A percentile compares a stretch with the other conserved stretches of the same genome.
Conservation (phyloP, 2,329 filamentous ascomycete species). For the Cryoendolithus antarcticus region DNA sequence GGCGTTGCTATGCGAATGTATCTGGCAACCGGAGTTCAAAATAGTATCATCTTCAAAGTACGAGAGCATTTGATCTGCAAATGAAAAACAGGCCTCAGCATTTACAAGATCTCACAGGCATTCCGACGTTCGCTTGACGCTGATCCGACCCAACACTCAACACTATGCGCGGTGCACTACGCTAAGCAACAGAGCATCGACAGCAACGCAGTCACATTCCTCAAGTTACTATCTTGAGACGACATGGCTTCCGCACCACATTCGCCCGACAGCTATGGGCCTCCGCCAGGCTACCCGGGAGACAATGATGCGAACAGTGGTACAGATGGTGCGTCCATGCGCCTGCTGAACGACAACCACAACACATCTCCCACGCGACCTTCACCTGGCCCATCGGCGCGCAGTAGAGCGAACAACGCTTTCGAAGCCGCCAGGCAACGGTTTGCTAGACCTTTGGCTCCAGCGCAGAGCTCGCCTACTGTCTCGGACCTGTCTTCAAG, state of each 20-base stretch:
- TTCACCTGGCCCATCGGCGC: conserved; percentile 15
- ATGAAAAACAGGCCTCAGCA: too few species aligned
- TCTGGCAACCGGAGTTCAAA: too few species aligned
- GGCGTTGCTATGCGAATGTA: too few species aligned
- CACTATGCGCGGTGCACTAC: too few species aligned
- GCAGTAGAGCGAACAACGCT: conserved; percentile 6
- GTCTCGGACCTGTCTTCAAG: too few species aligned
- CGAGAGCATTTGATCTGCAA: too few species aligned
- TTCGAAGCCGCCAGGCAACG: conserved; percentile 6
- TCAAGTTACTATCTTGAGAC: conserved; percentile 1
- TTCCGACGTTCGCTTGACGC: too few species aligned
- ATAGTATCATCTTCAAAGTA: too few species aligned
- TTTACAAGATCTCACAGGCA: too few species aligned
- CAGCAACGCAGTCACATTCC: conserved; percentile 1
- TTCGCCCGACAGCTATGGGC: conserved; percentile 14
- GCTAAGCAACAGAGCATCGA: too few species aligned
- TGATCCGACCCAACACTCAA: too few species aligned
- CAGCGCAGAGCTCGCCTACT: conserved; percentile 7
- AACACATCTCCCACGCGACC: conserved; percentile 22
- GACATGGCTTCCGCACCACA: conserved; percentile 1
- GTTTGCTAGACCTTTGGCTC: conserved; percentile 3
- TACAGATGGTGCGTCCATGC: conserved; percentile 35
- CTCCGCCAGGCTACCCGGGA: conserved; percentile 30
- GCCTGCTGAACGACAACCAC: conserved; percentile 36
- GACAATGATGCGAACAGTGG: conserved; percentile 25